Evolutionary conservation across 2,329 filamentous ascomycete genomes (phyloP), one percentile per base, ranked within the genome.

Genomic region (Trichoderma lentiforme): DNA sequence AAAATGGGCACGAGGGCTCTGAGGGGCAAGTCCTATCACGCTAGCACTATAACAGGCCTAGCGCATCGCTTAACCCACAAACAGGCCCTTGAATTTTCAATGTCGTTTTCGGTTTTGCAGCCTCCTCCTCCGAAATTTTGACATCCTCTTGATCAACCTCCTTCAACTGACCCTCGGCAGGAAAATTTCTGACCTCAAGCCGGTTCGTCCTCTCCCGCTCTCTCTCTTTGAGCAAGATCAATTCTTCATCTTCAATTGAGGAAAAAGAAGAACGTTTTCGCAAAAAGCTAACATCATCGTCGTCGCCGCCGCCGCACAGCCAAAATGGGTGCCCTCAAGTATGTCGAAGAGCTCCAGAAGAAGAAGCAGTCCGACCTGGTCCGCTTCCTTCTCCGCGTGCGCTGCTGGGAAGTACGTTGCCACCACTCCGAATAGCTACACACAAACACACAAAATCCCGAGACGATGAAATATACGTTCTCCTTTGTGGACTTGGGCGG

Each of bases 311-410:
- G 72, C 73, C 9, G 66, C 75, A 79, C 78, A 89, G 87, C 82
- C 84, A 89, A 95, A 91, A 98, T 98, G 96, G 96, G 96, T 93
- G 95, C 95, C 90, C 94, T 98, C 87, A 99, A 99, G 90, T 99
- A 97, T 90, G 94, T 99, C 88, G 97, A 99, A 92, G 96, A 99
- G 91, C 93, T 99, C 89, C 94, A 98, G 87, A 98, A 99, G 94
- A 98, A 97, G 94, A 99, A 99, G 94, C 96, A 99, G 92, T 97
- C 94, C 86, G 96, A 99, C 91, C 93, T 99, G 84, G 93, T 98
- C 89, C 95, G 95, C 89, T 99, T 99, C 91, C 92, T 99, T 88
- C 94, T 98, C 87, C 95, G 94, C 86, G 94, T 97, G 84, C 95
- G 96, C 89, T 99, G 96, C 95, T 99, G 96, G 96, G 96, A 99